These are phyloP conservation scores for Corylus avellana DNA, from an alignment of 306 rosid species.

Conservation along the genomic window DNA sequence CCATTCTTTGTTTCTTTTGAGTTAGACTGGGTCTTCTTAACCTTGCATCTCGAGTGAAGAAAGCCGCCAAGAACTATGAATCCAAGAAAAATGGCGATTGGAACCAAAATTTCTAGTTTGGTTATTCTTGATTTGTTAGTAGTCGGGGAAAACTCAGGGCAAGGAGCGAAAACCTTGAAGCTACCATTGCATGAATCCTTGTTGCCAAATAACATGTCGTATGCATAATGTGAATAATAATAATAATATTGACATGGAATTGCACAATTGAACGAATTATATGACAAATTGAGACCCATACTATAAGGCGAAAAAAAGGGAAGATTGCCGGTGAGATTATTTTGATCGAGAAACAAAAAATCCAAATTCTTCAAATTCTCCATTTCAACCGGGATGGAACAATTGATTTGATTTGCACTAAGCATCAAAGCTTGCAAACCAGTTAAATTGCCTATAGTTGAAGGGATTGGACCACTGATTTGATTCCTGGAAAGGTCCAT, in stretches of 20 bases:
- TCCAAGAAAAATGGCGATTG: neutral
- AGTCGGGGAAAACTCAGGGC: neutral
- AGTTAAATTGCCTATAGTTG: neutral
- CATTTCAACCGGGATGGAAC: neutral
- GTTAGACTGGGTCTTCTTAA: neutral
- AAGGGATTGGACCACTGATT: neutral
- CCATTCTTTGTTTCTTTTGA: neutral
- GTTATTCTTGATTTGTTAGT: neutral
- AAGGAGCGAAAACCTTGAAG: neutral
- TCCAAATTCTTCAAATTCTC: neutral
- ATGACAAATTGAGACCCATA: neutral
- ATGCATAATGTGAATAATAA: neutral
- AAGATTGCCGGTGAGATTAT: neutral
- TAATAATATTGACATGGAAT: neutral
- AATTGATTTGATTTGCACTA: neutral
- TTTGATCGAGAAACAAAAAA: too few species aligned
- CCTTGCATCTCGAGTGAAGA: neutral
- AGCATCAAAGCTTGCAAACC: accelerated
- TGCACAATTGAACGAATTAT: neutral
- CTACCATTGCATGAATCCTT: neutral
- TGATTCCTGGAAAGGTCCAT: neutral
- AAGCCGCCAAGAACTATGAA: neutral
- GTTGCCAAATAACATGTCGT: neutral
- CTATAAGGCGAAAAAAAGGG: neutral
- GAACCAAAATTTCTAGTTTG: neutral